Evolutionary conservation across 495 filamentous ascomycete genomes (phyloP), one percentile per base, ranked within the genome.

Genomic region (Platismatia glauca): DNA sequence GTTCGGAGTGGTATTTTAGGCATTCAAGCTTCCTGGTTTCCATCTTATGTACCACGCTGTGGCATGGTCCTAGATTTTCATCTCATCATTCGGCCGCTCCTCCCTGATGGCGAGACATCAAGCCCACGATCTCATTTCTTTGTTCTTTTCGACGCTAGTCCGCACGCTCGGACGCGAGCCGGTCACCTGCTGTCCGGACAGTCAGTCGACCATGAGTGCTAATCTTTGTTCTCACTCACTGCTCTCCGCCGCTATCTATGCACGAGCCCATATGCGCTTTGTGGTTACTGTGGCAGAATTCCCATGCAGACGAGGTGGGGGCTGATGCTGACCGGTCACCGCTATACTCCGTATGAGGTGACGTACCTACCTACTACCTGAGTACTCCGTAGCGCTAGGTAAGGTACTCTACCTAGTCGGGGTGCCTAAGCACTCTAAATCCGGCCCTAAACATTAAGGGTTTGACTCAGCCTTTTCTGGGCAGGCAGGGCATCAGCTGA

Each of bases 401-500:
- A 12, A 39, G 38, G 35, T 37, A 37, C 35, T 11, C 13, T 39
- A 39, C 6, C n/a, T n/a, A 11, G 38, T 12, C 50, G 29, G 50
- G 13, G 50, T 29, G 27, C 29, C 50, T 53, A 33, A 53, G 29
- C 18, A 55, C 20, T 20, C 60, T 62, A 56, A 62, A 24, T 27
- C 37, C 56, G 12, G 38, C 37, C 20, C 60, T 55, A 24, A 33
- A n/a, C 20, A 7, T 18, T 20, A 53, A 7, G n/a, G 2, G 8
- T 43, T 35, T 52, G 12, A 44, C 16, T 62, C 6, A 24, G 57
- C 60, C 38, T 55, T 55, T 37, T 31, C 35, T 4, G 33, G 48
- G 37, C 41, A 20, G 50, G 37, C 52, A 55, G 59, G 41, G 15
- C 35, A 62, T 62, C 50, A 31, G 39, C 58, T 46, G 46, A 46